Evolutionary conservation across 78 protist genomes (phyloP).

Genomic region (Cavenderia fasciculata): DNA sequence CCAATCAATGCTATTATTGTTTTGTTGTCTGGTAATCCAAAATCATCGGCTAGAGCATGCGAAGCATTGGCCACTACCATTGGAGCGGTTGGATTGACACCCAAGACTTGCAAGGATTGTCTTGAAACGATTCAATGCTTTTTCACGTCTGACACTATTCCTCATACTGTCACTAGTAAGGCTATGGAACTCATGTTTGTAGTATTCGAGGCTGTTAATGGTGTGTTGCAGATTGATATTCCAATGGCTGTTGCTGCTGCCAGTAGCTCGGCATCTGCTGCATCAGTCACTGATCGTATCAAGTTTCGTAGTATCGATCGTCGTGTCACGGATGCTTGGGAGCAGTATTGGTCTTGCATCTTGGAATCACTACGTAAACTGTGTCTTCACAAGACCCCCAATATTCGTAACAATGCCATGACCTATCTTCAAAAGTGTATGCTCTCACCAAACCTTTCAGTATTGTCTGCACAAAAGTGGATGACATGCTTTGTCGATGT

Average conservation of each 20-base stretch:
- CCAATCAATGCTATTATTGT: conserved; percentile 32
- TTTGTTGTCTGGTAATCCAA: conserved; percentile 42
- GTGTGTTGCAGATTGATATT: not conserved
- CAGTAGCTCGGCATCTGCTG: not conserved
- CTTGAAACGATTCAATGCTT: conserved; percentile 35
- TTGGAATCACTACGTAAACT: conserved; percentile 5
- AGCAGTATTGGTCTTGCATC: conserved; percentile 26
- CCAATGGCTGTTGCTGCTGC: not conserved
- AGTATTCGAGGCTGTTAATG: not conserved
- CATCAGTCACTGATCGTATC: not conserved
- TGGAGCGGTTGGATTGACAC: not conserved
- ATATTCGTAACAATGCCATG: conserved; percentile 55
- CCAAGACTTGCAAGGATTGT: not conserved
- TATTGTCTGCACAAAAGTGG: conserved; percentile 32
- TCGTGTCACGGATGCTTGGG: conserved; percentile 14
- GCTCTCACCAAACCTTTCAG: conserved; percentile 13
- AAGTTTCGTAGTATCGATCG: conserved; percentile 14
- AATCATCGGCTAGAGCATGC: conserved; percentile 36
- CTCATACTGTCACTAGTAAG: conserved; percentile 17
- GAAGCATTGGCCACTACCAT: conserved; percentile 25
- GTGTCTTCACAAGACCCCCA: conserved; percentile 22
- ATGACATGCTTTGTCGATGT: conserved; percentile 44
- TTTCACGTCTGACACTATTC: conserved; percentile 34
- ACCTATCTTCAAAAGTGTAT: conserved; percentile 45
- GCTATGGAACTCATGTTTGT: conserved; percentile 50